Evolutionary conservation across 2,329 filamentous ascomycete genomes (phyloP), one percentile per base, ranked within the genome.

Genomic region (Penicillium frequentans): DNA sequence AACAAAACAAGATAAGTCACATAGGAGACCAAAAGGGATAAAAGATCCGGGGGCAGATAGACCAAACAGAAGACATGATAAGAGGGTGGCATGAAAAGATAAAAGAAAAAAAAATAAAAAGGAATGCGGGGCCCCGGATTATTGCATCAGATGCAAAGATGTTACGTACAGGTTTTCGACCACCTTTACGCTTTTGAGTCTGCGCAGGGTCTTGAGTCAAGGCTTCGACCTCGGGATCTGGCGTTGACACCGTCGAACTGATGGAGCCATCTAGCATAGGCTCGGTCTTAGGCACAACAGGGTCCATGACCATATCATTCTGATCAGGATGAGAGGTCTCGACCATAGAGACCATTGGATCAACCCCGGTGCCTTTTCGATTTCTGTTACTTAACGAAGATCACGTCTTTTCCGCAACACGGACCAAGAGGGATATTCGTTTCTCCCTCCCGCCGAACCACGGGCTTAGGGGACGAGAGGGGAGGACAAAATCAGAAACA

Each of bases 151-250:
- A 47, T 44, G 37, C 29, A 42, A 54, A 53, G 48, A 49, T 64
- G 56, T 67, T 65, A 83, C 86, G 77, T 87, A 98, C 95, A 72
- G 95, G 95, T 81, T 98, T 99, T 72, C 95, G 88, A 60, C 95
- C 95, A 71, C 95, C 95, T 82, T 99, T 99, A 72, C 95, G 87
- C 83, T 99, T 99, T 73, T 93, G 92, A 49, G 75, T 76, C 64
- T 78, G 78, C 54, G 74, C 70, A n/a, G 74, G 69, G 57, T 80
- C 77, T 61, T 75, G 76, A 13, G 65, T 71, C 52, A 75, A 64
- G 33, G 69, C 65, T 58, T 75, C 72, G 52, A 71, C 75, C 57
- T 78, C 77, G 11, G 74, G 70, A 48, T 81, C 79, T 13, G 78
- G 78, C 3, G 77, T 77, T 44, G 79, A 81, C 49, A 75, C 73